Conservation (phyloP, 2,329 filamentous ascomycete genomes). For the Diaporthe humulicola region DNA sequence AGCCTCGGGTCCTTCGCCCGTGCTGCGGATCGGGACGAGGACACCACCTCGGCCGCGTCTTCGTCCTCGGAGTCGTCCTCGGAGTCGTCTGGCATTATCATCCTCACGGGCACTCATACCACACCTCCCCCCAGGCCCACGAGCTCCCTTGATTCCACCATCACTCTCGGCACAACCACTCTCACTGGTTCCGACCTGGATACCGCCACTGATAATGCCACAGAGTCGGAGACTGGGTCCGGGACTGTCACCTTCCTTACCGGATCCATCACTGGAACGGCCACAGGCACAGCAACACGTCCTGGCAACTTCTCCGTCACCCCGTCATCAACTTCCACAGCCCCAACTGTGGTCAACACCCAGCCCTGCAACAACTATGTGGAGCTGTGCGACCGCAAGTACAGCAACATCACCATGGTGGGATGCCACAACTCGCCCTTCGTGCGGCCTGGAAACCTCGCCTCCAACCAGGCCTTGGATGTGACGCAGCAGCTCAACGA, state of each 20-base stretch:
- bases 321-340: constrained; percentile 58
- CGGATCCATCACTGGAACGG: constrained; percentile 60
- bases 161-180: constrained; percentile 54
- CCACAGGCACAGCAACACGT: constrained; percentile 46
- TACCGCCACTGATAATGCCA: constrained; percentile 47
- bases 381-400: constrained; percentile 82
- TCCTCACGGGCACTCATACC: constrained; percentile 51
- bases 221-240: constrained; percentile 46
- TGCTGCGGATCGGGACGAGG: constrained; percentile 26
- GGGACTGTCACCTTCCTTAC: constrained; percentile 57
- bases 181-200: constrained; percentile 41
- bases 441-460: constrained; percentile 76
- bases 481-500: constrained; percentile 83
- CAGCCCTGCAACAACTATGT: constrained; percentile 84
- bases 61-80: constrained; percentile 31
- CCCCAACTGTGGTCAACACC: constrained; percentile 72
- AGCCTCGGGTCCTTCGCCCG: constrained; percentile 31
- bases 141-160: constrained; percentile 52
- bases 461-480: constrained; percentile 78
- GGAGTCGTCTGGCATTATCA: constrained; percentile 47
- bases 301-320: constrained; percentile 56
- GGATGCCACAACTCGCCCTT: constrained; percentile 88
- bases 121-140: constrained; percentile 52
- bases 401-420: constrained; percentile 85
- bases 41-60: neutral